Base-by-base conservation (phyloP, 2,329 filamentous ascomycete species). In the Fusarium cyanostomum region DNA sequence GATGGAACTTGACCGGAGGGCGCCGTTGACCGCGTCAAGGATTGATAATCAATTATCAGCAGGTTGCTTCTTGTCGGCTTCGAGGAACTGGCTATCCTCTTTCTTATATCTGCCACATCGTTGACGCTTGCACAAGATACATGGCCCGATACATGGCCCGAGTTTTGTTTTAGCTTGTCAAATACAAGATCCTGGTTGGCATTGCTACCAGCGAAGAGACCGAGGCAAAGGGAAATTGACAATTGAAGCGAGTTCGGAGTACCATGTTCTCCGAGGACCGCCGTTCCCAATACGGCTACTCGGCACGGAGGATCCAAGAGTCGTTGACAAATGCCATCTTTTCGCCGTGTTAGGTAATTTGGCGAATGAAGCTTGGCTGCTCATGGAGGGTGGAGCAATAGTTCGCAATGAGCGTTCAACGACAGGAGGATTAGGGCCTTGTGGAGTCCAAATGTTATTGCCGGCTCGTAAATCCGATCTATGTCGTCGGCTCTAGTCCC, bases 401-500 rank as follows among this genome's bases (percentile, higher is more conserved):
- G 39, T 59, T 52, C 58, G 45, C 48, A 59, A 54, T 41, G 57
- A 43, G 44, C 62, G 62, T 65, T 65, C 62, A 65, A 66, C 53
- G 62, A 65, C 33, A 43, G 37, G 39, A 54, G 24, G 18, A 21
- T 27, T 35, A 21, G 24, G 44, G 38, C 56, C n/a, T 50, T 56
- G 66, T 67, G 67, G 66, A 64, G 56, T 61, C 46, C 12, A 18
- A 26, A 46, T 41, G 56, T 69, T 66, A 69, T 66, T 71, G 46
- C 62, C 66, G 62, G 54, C 34, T 64, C 50, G 49, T 64, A 70
- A 59, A 51, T 62, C 68, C 68, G 68, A 62, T 10, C 15, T 15
- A 28, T 21, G 21, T 21, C 21, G 21, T n/a, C n/a, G n/a, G n/a
- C n/a, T n/a, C n/a, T n/a, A n/a, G n/a, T n/a, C 30, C 24, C 15